Percentiles rank a stretch among this genome's conserved stretches.
Evolutionary conservation across 169 alveolate genomes (phyloP).

Genomic region (Miamiensis avidus): DNA sequence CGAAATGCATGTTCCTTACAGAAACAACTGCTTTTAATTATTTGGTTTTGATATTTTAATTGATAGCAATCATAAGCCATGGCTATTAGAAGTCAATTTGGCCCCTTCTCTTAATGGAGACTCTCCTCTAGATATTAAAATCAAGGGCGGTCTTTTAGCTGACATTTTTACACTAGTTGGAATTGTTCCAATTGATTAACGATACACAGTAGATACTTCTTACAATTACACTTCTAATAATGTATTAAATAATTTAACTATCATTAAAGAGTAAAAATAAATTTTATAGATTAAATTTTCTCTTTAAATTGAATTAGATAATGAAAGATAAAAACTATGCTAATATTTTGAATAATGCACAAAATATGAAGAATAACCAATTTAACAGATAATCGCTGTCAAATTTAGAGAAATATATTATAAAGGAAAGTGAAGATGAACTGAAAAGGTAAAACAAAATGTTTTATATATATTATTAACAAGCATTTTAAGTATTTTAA

Average conservation of each 20-base stretch:
- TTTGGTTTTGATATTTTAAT: slow-evolving; percentile 87
- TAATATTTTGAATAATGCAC: neutral
- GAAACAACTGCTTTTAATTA: slow-evolving; percentile 75
- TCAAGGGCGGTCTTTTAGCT: slow-evolving; percentile 79
- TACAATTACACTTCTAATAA: slow-evolving; percentile 8
- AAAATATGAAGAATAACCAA: slow-evolving; percentile 1
- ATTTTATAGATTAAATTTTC: neutral
- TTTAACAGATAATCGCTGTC: slow-evolving; percentile 1
- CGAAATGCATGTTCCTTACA: slow-evolving; percentile 53
- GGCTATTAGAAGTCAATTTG: slow-evolving; percentile 85
- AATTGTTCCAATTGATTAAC: slow-evolving; percentile 47
- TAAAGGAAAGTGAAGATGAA: slow-evolving; percentile 56
- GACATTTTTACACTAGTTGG: slow-evolving; percentile 83
- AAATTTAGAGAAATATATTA: slow-evolving; percentile 45
- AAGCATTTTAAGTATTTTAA: neutral
- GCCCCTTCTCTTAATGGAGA: slow-evolving; percentile 78
- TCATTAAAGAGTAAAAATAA: neutral
- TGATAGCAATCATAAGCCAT: slow-evolving; percentile 75
- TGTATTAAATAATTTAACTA: neutral
- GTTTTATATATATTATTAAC: neutral
- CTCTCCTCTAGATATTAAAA: slow-evolving; percentile 77
- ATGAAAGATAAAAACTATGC: slow-evolving; percentile 16
- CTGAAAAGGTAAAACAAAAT: slow-evolving; percentile 25
- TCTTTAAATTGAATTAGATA: neutral
- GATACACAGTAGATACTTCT: slow-evolving; percentile 18